Evolutionary conservation across 1,284 basidiomycete genomes (phyloP).

Genomic region (Pascua guehoae): DNA sequence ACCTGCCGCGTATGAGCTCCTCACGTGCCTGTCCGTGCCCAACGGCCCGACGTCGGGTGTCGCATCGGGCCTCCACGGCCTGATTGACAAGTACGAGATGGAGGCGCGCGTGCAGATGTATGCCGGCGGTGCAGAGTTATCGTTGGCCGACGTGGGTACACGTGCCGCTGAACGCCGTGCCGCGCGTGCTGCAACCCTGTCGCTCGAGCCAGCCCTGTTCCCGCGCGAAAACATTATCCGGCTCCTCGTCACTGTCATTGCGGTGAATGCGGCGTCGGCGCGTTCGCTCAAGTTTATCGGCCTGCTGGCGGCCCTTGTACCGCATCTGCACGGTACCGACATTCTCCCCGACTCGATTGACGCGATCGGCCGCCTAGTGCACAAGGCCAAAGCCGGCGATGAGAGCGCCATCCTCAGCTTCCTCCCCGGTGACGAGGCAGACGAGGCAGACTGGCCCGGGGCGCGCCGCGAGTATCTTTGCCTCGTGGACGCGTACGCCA

Average conservation of each 20-base stretch:
- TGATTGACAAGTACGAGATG: slow-evolving; percentile 65
- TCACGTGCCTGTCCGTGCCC: slow-evolving; percentile 25
- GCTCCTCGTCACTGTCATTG: slow-evolving; percentile 73
- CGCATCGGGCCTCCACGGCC: slow-evolving; percentile 63
- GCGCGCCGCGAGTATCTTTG: slow-evolving; percentile 66
- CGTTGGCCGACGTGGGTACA: slow-evolving; percentile 58
- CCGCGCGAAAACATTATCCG: slow-evolving; percentile 65
- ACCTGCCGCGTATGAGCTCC: slow-evolving; percentile 45
- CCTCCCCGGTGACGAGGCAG: slow-evolving; percentile 47
- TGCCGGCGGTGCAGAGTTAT: slow-evolving; percentile 38
- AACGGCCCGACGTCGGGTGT: slow-evolving; percentile 25
- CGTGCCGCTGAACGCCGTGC: slow-evolving; percentile 59
- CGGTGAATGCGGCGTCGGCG: slow-evolving; percentile 63
- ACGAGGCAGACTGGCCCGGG: slow-evolving; percentile 56
- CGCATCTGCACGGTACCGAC: slow-evolving; percentile 58
- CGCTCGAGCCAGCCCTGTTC: slow-evolving; percentile 61
- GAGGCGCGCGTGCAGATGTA: slow-evolving; percentile 64
- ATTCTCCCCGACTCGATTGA: slow-evolving; percentile 66
- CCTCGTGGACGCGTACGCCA: slow-evolving; percentile 58
- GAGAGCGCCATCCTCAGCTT: slow-evolving; percentile 51
- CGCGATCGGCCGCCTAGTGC: slow-evolving; percentile 54
- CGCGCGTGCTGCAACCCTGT: slow-evolving; percentile 51
- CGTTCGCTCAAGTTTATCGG: slow-evolving; percentile 66
- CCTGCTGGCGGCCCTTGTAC: slow-evolving; percentile 60
- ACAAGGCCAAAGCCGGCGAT: slow-evolving; percentile 22